Conservation (phyloP, 495 filamentous ascomycete species). For the Penicillium chermesinum region DNA sequence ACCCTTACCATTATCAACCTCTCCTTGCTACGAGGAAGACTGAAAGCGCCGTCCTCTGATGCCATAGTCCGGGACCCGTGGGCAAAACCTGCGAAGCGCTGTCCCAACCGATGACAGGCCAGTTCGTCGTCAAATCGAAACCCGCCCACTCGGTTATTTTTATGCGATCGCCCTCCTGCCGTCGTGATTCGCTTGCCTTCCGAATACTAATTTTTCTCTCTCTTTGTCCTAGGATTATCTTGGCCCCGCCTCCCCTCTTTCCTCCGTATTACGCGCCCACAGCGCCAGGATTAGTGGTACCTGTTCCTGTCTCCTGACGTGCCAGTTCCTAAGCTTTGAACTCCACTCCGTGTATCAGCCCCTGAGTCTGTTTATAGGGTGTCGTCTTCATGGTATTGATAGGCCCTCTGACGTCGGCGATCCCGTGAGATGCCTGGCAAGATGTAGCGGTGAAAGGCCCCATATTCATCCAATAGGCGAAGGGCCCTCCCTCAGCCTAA, state of each 20-base stretch:
- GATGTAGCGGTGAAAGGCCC: conserved; percentile 24
- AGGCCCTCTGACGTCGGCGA: conserved; percentile 13
- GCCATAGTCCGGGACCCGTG: neutral
- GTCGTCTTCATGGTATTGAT: conserved; percentile 7
- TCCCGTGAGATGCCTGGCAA: conserved; percentile 8
- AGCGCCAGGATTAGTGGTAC: neutral
- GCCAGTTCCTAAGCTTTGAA: neutral
- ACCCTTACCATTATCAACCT: neutral
- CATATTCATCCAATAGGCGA: conserved; percentile 16
- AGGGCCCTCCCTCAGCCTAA: neutral
- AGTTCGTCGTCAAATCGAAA: neutral
- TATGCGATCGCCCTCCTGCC: neutral
- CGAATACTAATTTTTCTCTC: neutral
- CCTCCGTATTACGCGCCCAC: conserved; percentile 7
- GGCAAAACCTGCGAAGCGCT: no score
- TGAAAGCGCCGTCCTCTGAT: no score
- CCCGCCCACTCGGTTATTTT: neutral
- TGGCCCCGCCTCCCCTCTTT: neutral
- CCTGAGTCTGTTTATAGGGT: conserved; percentile 9
- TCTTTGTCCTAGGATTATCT: neutral
- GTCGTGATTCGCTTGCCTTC: neutral
- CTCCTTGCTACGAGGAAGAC: no score
- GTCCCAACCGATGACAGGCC: neutral
- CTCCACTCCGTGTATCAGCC: conserved; percentile 7
- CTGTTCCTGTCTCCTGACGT: conserved; percentile 11